Percentiles rank a stretch among this genome's conserved stretches.
Conservation (phyloP, 257 asterid genomes). For the Cordia subcordata region DNA sequence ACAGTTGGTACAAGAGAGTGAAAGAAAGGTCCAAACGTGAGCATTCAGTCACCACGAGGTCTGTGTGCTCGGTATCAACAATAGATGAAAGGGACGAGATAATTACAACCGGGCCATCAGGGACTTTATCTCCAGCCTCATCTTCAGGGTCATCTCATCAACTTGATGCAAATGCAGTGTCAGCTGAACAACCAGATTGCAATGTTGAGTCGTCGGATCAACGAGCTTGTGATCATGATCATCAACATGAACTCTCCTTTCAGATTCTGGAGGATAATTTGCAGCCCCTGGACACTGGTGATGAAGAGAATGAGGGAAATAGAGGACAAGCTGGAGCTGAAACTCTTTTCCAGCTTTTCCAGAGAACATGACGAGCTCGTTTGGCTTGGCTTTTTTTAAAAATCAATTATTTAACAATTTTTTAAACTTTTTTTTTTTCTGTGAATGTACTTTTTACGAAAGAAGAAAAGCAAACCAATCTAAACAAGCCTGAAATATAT, state of each 20-base stretch:
- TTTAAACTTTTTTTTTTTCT: no score
- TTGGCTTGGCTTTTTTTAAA: no score
- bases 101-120: conserved; percentile 47
- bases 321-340: conserved; percentile 26
- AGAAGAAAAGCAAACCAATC: no score
- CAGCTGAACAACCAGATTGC: conserved; percentile 23
- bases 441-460: no score
- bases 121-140: conserved; percentile 62
- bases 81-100: conserved; percentile 68
- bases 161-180: conserved; percentile 18
- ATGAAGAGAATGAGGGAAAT: conserved; percentile 20
- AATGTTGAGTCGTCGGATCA: conserved; percentile 16
- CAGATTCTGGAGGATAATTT: conserved; percentile 22
- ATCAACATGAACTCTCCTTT: conserved; percentile 22
- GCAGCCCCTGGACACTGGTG: conserved; percentile 13
- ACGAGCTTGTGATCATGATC: no score
- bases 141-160: conserved; percentile 42
- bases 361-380: conserved; percentile 24
- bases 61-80: conserved; percentile 50
- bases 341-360: conserved; percentile 53
- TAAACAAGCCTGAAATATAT: no score
- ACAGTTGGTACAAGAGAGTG: conserved; percentile 92
- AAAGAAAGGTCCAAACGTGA: conserved; percentile 53
- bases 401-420: no score
- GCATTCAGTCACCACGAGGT: conserved; percentile 67